Evolutionary conservation across 345 rosid genomes (phyloP), one percentile per base, ranked within the genome.

Genomic region (Xanthoceras sorbifolium): DNA sequence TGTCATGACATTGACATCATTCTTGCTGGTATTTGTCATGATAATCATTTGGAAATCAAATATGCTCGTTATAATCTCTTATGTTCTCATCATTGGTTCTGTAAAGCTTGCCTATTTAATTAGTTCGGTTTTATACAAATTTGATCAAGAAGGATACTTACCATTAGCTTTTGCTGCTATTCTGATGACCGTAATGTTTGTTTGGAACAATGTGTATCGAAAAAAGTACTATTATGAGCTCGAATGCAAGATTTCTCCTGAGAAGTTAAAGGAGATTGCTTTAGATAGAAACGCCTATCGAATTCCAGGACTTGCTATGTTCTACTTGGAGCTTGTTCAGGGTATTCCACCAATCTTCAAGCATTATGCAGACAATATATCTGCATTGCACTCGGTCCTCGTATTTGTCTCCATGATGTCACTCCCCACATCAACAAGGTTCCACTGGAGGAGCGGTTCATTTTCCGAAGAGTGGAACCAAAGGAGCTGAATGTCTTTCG

Each of bases 81-180:
- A 79, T 31, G 20, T 79, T 11, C 60, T 78, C 2, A 77, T 77
- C 0, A 75, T 84, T 6, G 78, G 83, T 1, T 46, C 67, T 1
- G 36, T 82, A 14, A 85, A 86, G 69, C 6, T 82, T 14, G 0
- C 65, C 6, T 82, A 70, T 69, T 40, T 87, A 60, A n/a, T n/a
- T n/a, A 89, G 87, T 70, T 83, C 91, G 0, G 87, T 84, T 8
- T 80, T 86, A 7, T 83, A 80, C 88, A 89, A 87, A 72, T 86
- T 86, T 50, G 46, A 52, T 14, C 82, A 70, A 11, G 85, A 91
- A 67, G 90, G 91, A 2, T 89, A 87, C 67, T 77, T 89, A 23
- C 91, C 93, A 0, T 50, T 89, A 12, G 71, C 79, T 0, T 86
- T 87, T 23, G 83, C 84, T 7, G 48, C 73, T 0, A 10, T 76